Evolutionary conservation across 148 eudicot species (phyloP), one percentile per base, ranked within the genome.

Genomic region (Persicaria tinctoria): DNA sequence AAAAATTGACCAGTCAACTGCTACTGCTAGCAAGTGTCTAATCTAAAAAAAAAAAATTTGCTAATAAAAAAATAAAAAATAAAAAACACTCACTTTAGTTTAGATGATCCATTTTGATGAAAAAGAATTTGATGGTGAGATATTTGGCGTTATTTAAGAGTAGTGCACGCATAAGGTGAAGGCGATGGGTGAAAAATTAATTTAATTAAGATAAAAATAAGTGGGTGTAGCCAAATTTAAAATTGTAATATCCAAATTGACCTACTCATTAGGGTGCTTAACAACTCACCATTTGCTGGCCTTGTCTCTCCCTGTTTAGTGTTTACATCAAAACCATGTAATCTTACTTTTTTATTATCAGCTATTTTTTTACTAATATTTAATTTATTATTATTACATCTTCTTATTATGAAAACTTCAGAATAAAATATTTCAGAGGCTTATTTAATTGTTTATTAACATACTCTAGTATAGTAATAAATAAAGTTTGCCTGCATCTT

Each of bases 281-380:
- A 63, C 69, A 63, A 63, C 69, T 63, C 45, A 63, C 46, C 69
- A 38, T 63, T 63, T 38, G 69, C 46, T 63, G 69, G 69, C 46
- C 38, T 62, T 63, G 69, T 63, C 69, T 32, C 46, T 32, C 45
- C 69, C 38, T 23, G 23, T 60, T 20, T 9, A 20, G 13, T 23
- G 23, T 60, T 20, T 9, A 20, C 66, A 60, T 60, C 64, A 18
- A 57, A 57, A 57, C 64, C 32, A 57, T 20, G n/a, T 57, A 57
- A 60, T 60, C 66, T 60, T 60, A 60, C 14, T 60, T 7, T 20
- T 20, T 20, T 23, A 23, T 60, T 60, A 60, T 8, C 9, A 7
- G 20, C 41, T 53, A 23, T 5, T 18, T 20, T 8, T 51, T 5
- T 12, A 14, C 10, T 51, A 12, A 51, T 3, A 12, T 8, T 8